Conservation (phyloP, 1,139 yeast species). For the Suhomyces bribrorum region DNA sequence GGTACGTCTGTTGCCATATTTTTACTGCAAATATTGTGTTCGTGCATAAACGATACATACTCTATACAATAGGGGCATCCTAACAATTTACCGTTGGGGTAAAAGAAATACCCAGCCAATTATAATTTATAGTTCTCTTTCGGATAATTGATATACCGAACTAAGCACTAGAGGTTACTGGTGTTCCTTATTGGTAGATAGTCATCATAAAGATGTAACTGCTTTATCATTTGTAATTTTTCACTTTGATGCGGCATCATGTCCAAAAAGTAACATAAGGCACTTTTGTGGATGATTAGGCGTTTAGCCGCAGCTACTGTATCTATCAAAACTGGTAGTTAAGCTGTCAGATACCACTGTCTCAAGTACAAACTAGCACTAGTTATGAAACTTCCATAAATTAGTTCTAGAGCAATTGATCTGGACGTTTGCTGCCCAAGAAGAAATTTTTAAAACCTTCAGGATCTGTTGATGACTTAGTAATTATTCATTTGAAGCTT, state of each 20-base stretch:
- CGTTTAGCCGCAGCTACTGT: neutral
- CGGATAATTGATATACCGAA: neutral
- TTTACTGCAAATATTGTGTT: neutral
- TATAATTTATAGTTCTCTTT: neutral
- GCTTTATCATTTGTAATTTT: too few relatives aligned
- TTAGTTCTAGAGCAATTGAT: too few relatives aligned
- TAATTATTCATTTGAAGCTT: too few relatives aligned
- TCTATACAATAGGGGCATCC: neutral
- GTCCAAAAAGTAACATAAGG: neutral
- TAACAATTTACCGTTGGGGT: conserved; percentile 2
- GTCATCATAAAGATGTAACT: neutral
- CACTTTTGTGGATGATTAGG: neutral
- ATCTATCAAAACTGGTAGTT: too few relatives aligned
- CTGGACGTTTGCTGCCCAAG: too few relatives aligned
- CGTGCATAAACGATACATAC: neutral
- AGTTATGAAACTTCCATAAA: too few relatives aligned
- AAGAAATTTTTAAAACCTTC: too few relatives aligned
- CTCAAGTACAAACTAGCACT: too few relatives aligned
- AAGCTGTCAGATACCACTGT: too few relatives aligned
- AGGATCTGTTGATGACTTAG: too few relatives aligned
- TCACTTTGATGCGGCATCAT: neutral
- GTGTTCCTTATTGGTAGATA: too few relatives aligned
- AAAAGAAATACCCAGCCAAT: conserved; percentile 1
- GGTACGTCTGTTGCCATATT: neutral
- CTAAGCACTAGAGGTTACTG: too few relatives aligned